phyloP scores from a whole-genome alignment of 805 yeast species.

The Starmerella asiatica region DNA sequence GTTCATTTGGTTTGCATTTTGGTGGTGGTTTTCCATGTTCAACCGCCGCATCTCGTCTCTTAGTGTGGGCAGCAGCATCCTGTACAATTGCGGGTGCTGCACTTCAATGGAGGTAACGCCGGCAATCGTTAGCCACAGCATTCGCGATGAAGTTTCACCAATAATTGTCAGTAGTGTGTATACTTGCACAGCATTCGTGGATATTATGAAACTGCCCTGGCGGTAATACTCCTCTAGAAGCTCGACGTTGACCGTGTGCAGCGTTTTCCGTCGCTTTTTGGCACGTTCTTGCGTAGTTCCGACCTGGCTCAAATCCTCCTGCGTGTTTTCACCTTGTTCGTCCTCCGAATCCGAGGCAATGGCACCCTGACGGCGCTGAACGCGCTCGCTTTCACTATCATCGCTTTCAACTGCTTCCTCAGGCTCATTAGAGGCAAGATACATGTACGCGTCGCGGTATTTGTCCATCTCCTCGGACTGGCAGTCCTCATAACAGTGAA shows the following conservation, averaged over 20 bases:
- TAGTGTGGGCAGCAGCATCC: slow-evolving; percentile 54
- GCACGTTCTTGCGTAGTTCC: slow-evolving; percentile 7
- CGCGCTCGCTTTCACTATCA: slow-evolving; percentile 18
- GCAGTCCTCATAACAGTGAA: slow-evolving; percentile 80
- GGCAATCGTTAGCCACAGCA: slow-evolving; percentile 74
- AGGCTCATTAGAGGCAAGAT: slow-evolving; percentile 26
- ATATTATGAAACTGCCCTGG: slow-evolving; percentile 64
- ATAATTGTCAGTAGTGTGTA: slow-evolving; percentile 68
- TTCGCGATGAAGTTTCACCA: slow-evolving; percentile 60
- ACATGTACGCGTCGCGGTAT: slow-evolving; percentile 50
- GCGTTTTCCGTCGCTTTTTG: slow-evolving; percentile 9
- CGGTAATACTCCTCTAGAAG: slow-evolving; percentile 62
- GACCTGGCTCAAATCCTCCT: slow-evolving; percentile 13
- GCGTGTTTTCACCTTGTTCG: slow-evolving; percentile 9
- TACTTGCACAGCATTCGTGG: slow-evolving; percentile 64
- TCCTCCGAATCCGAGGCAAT: not conserved
- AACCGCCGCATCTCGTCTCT: slow-evolving; percentile 73
- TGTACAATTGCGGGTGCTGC: slow-evolving; percentile 57
- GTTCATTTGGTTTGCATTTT: not conserved
- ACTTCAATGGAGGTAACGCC: slow-evolving; percentile 75
- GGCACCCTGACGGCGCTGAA: slow-evolving; percentile 9
- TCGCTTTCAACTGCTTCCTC: slow-evolving; percentile 25
- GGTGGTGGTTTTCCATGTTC: slow-evolving; percentile 21
- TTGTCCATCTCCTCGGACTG: slow-evolving; percentile 42
- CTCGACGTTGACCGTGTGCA: slow-evolving; percentile 29